phyloP scores from a whole-genome alignment of 23 red algal genomes.

The Chondrus crispus region DNA sequence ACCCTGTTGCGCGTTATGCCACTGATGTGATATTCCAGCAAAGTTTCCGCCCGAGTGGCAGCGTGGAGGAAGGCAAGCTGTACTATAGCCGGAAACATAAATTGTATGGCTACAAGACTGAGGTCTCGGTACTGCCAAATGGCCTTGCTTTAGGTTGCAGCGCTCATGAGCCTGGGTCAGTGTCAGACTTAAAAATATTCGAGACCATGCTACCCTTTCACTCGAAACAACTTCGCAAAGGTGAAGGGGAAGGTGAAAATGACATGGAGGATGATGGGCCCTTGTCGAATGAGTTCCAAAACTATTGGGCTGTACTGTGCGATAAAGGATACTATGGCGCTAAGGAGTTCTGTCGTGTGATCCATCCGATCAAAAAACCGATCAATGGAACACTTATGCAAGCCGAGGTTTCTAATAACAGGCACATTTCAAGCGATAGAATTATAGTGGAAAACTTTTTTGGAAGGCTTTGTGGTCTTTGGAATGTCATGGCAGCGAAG shows the following conservation, averaged over 20 bases:
- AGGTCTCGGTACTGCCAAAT: background rate
- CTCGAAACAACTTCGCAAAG: background rate
- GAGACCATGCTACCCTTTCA: background rate
- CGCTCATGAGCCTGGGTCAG: background rate
- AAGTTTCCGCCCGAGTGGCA: background rate
- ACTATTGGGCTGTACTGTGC: background rate
- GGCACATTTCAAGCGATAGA: background rate
- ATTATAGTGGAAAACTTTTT: background rate
- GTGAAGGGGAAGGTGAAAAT: background rate
- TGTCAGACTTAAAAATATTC: constrained; percentile 14
- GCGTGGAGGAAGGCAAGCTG: background rate
- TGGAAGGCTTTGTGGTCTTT: background rate
- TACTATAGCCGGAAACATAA: background rate
- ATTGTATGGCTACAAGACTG: background rate
- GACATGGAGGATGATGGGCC: background rate
- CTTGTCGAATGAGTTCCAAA: background rate
- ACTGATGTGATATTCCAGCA: background rate
- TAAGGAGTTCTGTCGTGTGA: background rate
- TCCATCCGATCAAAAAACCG: constrained; percentile 9
- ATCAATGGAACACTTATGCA: background rate
- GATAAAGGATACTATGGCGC: constrained; percentile 17
- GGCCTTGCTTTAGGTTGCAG: background rate
- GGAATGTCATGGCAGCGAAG: background rate
- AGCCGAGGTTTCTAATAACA: background rate
- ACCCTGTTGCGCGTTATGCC: background rate